These are phyloP conservation scores for Avena insularis DNA, from an alignment of 176 grass and related monocot genomes.

Conservation along the genomic window DNA sequence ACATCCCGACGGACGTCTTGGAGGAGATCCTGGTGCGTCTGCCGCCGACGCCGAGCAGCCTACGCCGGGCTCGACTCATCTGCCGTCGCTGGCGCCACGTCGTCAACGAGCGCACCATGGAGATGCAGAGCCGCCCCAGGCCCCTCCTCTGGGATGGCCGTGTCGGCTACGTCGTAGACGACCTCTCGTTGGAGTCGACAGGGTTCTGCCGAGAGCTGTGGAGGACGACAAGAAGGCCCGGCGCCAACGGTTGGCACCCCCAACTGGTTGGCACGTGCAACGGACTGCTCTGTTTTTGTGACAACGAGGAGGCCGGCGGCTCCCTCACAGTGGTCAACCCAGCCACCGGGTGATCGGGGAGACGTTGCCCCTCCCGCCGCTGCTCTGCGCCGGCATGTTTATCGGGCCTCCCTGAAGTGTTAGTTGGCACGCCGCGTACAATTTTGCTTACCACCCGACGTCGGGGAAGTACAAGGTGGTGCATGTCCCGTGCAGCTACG, in stretches of 20 bases:
- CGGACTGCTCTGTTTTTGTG: not conserved
- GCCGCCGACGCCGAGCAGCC: not conserved
- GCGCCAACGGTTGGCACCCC: not conserved
- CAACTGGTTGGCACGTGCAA: not conserved
- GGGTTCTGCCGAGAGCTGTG: not conserved
- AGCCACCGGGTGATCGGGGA: not conserved
- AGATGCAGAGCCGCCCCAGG: not conserved
- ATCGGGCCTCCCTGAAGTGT: not conserved
- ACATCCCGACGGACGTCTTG: not conserved
- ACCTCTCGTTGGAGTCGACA: not conserved
- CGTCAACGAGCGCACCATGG: not conserved
- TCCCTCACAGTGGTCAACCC: not conserved
- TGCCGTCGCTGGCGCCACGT: not conserved
- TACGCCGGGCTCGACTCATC: not conserved
- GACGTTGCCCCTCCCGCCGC: not conserved
- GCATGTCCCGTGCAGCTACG: not conserved
- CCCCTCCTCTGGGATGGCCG: not conserved
- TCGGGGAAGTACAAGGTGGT: constrained; percentile 1
- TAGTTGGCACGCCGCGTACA: not conserved
- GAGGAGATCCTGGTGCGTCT: not conserved
- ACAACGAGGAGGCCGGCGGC: not conserved
- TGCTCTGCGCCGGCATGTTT: not conserved
- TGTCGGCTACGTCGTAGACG: not conserved
- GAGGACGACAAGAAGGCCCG: not conserved
- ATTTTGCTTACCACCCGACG: not conserved